These are phyloP conservation scores for Phytophthora sp. DNA, from an alignment of 352 stramenopile genomes.

Conservation along the genomic window DNA sequence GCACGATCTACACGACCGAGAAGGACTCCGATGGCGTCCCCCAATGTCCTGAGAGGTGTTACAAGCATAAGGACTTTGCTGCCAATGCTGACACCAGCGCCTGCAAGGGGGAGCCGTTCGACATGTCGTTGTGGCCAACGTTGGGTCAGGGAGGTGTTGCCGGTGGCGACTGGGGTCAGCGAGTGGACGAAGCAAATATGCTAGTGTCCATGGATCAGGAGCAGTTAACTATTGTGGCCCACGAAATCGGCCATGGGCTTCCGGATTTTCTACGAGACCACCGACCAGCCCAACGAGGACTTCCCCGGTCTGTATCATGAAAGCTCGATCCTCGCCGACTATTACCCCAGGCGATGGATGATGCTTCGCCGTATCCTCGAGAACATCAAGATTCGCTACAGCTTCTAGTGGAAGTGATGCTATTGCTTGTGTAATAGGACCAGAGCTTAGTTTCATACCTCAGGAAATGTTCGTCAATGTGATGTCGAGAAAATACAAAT, in stretches of 20 bases:
- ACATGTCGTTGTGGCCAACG: slow-evolving; percentile 55
- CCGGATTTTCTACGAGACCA: slow-evolving; percentile 27
- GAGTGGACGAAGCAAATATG: slow-evolving; percentile 43
- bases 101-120: slow-evolving; percentile 47
- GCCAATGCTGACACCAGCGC: slow-evolving; percentile 36
- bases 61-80: slow-evolving; percentile 49
- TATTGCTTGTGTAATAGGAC: background rate
- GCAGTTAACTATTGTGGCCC: slow-evolving; percentile 40
- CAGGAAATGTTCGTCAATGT: too few relatives aligned
- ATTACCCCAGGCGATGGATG: slow-evolving; percentile 35
- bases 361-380: slow-evolving; percentile 37
- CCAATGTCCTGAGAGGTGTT: slow-evolving; percentile 36
- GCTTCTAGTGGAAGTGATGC: slow-evolving; percentile 7
- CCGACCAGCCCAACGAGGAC: slow-evolving; percentile 15
- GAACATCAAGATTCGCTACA: slow-evolving; percentile 27
- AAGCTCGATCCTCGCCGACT: slow-evolving; percentile 20
- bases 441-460: background rate
- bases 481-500: too few relatives aligned
- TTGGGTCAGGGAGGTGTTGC: slow-evolving; percentile 38
- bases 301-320: slow-evolving; percentile 35
- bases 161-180: slow-evolving; percentile 38
- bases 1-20: slow-evolving; percentile 25
- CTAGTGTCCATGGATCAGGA: slow-evolving; percentile 31
- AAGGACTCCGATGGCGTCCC: slow-evolving; percentile 21
- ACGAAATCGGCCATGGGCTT: slow-evolving; percentile 51